Percentiles rank a stretch among this genome's conserved stretches.
phyloP scores from a whole-genome alignment of 2,329 filamentous ascomycete genomes.

The Xylariaceae sp. region DNA sequence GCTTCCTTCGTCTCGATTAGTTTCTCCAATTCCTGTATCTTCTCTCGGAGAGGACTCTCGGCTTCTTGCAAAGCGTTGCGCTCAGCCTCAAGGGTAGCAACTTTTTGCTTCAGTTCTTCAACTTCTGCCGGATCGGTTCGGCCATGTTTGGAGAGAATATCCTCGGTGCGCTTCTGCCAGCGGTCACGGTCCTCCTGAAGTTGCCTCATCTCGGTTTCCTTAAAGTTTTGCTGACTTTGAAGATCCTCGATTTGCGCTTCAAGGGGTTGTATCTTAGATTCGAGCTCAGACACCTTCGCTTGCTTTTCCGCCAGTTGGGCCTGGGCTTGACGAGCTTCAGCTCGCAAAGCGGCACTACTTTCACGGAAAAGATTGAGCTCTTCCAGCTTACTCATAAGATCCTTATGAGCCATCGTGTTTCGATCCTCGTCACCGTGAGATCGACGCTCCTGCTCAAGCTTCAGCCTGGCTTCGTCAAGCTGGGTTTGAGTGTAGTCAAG shows the following conservation, averaged over 20 bases:
- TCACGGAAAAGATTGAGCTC: slow-evolving; percentile 95
- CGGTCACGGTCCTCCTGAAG: slow-evolving; percentile 87
- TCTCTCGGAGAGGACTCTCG: slow-evolving; percentile 48
- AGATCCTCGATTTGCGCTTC: slow-evolving; percentile 75
- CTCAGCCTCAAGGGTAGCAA: slow-evolving; percentile 61
- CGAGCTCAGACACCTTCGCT: slow-evolving; percentile 67
- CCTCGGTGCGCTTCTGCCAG: slow-evolving; percentile 93
- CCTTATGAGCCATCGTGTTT: slow-evolving; percentile 73
- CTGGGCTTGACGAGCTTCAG: slow-evolving; percentile 76
- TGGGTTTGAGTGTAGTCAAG: slow-evolving; percentile 81
- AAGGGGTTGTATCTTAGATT: slow-evolving; percentile 72
- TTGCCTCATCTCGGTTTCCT: slow-evolving; percentile 82
- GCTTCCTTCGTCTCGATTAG: slow-evolving; percentile 50
- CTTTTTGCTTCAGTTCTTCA: slow-evolving; percentile 77
- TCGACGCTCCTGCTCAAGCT: slow-evolving; percentile 83
- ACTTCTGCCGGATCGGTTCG: slow-evolving; percentile 90
- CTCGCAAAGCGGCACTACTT: slow-evolving; percentile 85
- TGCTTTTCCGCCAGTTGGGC: slow-evolving; percentile 70
- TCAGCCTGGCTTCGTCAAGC: slow-evolving; percentile 81
- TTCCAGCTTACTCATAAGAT: slow-evolving; percentile 89
- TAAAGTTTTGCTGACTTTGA: slow-evolving; percentile 72
- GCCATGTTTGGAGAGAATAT: slow-evolving; percentile 93
- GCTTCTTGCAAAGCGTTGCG: slow-evolving; percentile 51
- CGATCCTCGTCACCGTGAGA: slow-evolving; percentile 68
- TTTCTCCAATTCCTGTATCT: slow-evolving; percentile 48